These are phyloP conservation scores for Rhizoclosmatium globosum DNA, from an alignment of 192 early-diverging fungal genomes.

Conservation along the genomic window DNA sequence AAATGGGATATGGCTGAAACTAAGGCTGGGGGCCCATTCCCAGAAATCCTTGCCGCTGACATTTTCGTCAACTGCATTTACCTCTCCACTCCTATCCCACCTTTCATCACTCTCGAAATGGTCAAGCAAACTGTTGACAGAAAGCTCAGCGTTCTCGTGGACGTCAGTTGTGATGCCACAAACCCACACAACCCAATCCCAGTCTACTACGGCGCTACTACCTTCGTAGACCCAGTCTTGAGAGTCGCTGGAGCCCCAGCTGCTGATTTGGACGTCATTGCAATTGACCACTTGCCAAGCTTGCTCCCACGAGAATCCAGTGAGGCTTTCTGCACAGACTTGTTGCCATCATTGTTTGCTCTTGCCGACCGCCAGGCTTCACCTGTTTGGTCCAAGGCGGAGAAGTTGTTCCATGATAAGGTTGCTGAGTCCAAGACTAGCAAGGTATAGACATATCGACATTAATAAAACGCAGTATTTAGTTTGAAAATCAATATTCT, in stretches of 20 bases:
- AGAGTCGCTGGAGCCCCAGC: slow-evolving; percentile 66
- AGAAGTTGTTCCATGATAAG: slow-evolving; percentile 86
- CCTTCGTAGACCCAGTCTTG: slow-evolving; percentile 92
- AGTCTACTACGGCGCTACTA: slow-evolving; percentile 90
- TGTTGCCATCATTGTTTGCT: slow-evolving; percentile 82
- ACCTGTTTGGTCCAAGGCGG: slow-evolving; percentile 80
- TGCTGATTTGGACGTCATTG: slow-evolving; percentile 85
- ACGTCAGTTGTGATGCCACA: slow-evolving; percentile 96
- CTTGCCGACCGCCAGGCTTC: slow-evolving; percentile 66
- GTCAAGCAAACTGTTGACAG: slow-evolving; percentile 73
- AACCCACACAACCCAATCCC: slow-evolving; percentile 98
- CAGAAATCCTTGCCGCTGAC: slow-evolving; percentile 85
- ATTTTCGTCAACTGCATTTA: slow-evolving; percentile 99
- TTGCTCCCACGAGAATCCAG: slow-evolving; percentile 92
- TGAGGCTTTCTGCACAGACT: slow-evolving; percentile 85
- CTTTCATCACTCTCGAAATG: slow-evolving; percentile 89
- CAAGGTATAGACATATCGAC: not conserved
- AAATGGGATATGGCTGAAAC: slow-evolving; percentile 98
- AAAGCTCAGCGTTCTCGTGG: slow-evolving; percentile 83
- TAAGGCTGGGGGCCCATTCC: slow-evolving; percentile 90
- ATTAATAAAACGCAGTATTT: too few species aligned
- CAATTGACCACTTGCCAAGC: slow-evolving; percentile 97
- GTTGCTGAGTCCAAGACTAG: slow-evolving; percentile 46
- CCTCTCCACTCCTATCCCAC: slow-evolving; percentile 88
- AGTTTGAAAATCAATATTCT: too few species aligned